These are phyloP conservation scores for Aspergillus floridensis DNA, from an alignment of 2,329 filamentous ascomycete genomes.

Conservation along the genomic window DNA sequence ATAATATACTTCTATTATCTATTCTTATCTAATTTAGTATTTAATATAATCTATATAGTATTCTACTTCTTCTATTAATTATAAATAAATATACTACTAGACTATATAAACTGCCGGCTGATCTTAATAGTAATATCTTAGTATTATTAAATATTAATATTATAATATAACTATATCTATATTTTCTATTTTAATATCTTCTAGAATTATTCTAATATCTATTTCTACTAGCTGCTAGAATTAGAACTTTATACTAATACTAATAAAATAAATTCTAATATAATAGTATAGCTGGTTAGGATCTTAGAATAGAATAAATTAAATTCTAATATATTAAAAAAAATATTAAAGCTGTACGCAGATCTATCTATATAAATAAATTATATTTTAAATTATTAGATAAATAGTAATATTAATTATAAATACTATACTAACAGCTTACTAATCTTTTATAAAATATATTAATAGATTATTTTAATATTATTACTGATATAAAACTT, in stretches of 20 bases:
- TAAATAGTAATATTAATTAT: background rate
- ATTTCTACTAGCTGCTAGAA: background rate
- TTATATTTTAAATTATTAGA: background rate
- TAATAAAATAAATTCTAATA: background rate
- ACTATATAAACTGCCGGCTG: background rate
- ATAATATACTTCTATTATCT: background rate
- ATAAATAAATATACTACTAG: background rate
- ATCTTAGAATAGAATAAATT: background rate
- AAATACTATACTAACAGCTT: background rate
- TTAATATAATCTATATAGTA: background rate
- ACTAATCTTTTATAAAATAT: background rate
- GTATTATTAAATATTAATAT: background rate
- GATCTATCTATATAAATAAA: background rate
- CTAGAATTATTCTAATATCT: background rate
- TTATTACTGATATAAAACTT: background rate
- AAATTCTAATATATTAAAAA: background rate
- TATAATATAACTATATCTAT: background rate
- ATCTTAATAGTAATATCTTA: background rate
- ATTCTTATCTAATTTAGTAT: background rate
- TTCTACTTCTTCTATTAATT: background rate
- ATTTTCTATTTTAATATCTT: background rate
- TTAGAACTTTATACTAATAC: background rate
- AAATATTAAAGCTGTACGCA: background rate
- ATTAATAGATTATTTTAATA: background rate
- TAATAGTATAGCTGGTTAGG: background rate